Conservation (phyloP, 192 early-diverging fungal species). For the Allomyces arbusculus region DNA sequence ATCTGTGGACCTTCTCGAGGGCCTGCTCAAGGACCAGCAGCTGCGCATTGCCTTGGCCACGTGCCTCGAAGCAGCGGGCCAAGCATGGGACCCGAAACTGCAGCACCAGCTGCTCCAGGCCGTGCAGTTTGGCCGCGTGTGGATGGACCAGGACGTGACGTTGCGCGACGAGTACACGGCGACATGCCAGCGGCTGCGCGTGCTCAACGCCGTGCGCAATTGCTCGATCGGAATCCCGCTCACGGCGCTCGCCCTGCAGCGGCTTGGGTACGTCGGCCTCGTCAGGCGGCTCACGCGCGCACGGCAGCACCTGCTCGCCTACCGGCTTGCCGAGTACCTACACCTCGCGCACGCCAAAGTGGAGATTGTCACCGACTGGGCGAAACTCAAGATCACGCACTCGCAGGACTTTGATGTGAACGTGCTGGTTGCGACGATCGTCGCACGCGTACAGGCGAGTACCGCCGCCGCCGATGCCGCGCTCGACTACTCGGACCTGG, state of each 20-base stretch:
- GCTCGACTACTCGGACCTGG: too few species aligned
- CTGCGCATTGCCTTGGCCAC: conserved; percentile 70
- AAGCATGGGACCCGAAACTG: conserved; percentile 51
- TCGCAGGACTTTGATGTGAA: conserved; percentile 59
- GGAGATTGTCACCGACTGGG: not conserved
- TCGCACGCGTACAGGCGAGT: too few species aligned
- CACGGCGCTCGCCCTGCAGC: conserved; percentile 13
- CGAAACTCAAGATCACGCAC: conserved; percentile 40
- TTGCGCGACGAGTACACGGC: conserved; percentile 59
- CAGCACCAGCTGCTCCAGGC: conserved; percentile 69
- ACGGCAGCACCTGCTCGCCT: too few species aligned
- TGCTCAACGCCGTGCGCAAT: conserved; percentile 72
- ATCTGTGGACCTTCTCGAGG: too few species aligned
- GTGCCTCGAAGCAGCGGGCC: conserved; percentile 78
- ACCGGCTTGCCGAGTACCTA: too few species aligned
- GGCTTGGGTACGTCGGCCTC: too few species aligned
- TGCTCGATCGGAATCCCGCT: conserved; percentile 76
- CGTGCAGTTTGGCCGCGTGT: conserved; percentile 82
- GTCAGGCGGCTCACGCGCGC: too few species aligned
- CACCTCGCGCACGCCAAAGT: not conserved
- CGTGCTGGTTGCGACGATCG: too few species aligned
- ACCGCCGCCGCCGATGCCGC: too few species aligned
- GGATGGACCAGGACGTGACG: conserved; percentile 57
- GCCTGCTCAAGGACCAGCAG: conserved; percentile 7
- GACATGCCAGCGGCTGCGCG: conserved; percentile 64